Evolutionary conservation across 345 rosid genomes (phyloP), one percentile per base, ranked within the genome.

Genomic region (Cochlearia excelsa): DNA sequence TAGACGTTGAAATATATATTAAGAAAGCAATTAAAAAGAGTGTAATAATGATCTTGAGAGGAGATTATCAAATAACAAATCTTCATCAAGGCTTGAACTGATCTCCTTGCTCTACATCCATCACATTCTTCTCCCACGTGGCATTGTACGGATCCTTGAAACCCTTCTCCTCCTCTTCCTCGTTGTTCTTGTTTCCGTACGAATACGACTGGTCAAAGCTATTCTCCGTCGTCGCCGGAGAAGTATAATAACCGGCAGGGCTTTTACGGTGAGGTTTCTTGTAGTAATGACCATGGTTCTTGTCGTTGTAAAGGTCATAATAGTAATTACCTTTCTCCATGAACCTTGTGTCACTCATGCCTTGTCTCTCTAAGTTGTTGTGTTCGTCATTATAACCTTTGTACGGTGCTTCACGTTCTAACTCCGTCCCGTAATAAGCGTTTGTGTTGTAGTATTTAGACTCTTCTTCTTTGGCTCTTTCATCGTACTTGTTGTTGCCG

Each of bases 261-360:
- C 57, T 60, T 59, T 52, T 63, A 1, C 1, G 55, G 26, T 60
- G 70, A 41, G 55, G 4, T 9, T 72, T 72, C 30, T 9, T 7
- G 64, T 65, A 71, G 57, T 31, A 65, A 46, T 71, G 57, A 33
- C 75, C 71, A 57, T 73, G 63, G 70, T 65, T 74, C 29, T 30
- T 59, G 8, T 39, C 74, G 51, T 75, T 68, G 57, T 69, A 61
- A 59, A 59, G 65, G 34, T 75, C 78, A 57, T 68, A 46, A 6
- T 38, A 72, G 48, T 78, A 75, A 57, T 56, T 75, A 35, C 79
- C 82, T 43, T 78, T 75, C 54, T 50, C 79, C 79, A 78, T 46
- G 70, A 59, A 78, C 28, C 82, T 69, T 6, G 82, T 78, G 54
- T 78, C 79, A 30, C 82, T 78, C 79, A 75, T 69, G 23, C 79